Evolutionary conservation across 2,329 filamentous ascomycete genomes (phyloP).

Genomic region (Dothistroma pini): DNA sequence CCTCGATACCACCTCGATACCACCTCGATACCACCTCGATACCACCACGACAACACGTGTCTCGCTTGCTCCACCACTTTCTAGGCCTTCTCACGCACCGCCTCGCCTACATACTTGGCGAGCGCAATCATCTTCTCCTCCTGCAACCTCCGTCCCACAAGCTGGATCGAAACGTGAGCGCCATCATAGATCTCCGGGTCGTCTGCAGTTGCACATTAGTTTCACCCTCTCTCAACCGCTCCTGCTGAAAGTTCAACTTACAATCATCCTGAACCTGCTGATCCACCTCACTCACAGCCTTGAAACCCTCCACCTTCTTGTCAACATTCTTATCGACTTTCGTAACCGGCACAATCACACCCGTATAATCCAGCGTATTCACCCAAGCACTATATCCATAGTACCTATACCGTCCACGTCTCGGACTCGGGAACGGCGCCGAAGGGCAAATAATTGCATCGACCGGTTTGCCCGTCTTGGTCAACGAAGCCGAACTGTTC

Average conservation of each 20-base stretch:
- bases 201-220: conserved; percentile 26
- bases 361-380: conserved; percentile 57
- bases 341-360: conserved; percentile 54
- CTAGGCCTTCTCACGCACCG: conserved; percentile 15
- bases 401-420: conserved; percentile 47
- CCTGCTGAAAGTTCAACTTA: conserved; percentile 29
- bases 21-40: background rate
- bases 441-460: conserved; percentile 54
- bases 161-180: conserved; percentile 36
- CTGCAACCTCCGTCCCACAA: conserved; percentile 35
- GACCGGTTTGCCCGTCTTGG: conserved; percentile 46
- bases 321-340: conserved; percentile 52
- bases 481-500: conserved; percentile 53
- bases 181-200: conserved; percentile 38
- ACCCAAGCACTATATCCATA: conserved; percentile 46
- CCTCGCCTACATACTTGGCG: conserved; percentile 32
- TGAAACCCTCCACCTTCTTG: conserved; percentile 35
- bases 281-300: conserved; percentile 39
- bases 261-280: conserved; percentile 40
- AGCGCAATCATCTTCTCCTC: conserved; percentile 40
- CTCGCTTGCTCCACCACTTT: background rate
- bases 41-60: background rate
- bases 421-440: conserved; percentile 49
- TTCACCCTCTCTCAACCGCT: background rate
- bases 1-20: background rate